Evolutionary conservation across 768 basidiomycete species (phyloP), one percentile per base, ranked within the genome.

Genomic region (Gelatoporia subvermispora): DNA sequence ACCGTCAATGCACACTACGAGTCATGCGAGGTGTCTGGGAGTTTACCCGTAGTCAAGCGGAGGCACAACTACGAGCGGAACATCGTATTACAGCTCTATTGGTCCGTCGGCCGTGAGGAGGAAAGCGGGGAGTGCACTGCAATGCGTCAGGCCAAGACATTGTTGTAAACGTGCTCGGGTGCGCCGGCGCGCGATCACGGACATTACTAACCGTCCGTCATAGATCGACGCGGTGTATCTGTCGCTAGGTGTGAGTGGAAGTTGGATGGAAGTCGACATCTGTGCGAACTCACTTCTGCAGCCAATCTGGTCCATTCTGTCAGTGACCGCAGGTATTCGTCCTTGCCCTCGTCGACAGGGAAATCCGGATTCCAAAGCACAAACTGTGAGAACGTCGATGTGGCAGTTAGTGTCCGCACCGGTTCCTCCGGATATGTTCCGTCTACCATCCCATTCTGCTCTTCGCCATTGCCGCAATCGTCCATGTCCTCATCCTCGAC

Each of bases 361-460:
- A 77, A 74, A 63, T 92, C 90, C 3, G 84, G 76, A 49, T 81
- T 72, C 89, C 89, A 92, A 20, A 92, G 60, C n/a, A 78, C 76
- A 54, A 92, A 79, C 1, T 78, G 79, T 2, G 75, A 70, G 59
- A 92, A 92, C 41, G 70, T 72, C 0, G 77, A 74, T 2, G 68
- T 66, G 3, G 84, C 76, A 7, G 67, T 57, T 48, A 87, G 63
- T 10, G 54, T 64, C 39, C 70, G 71, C 18, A 59, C 61, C 0
- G 43, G 67, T 8, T 60, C 68, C 20, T 51, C 58, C 16, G 43
- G 41, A 17, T 43, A 47, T 22, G 15, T 51, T 37, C 45, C 60
- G 3, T 53, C 63, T 4, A 58, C 56, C n/a, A 11, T 39, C 17
- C 47, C 53, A 34, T 40, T 59, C 17, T n/a, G 37, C 20, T 45